Conservation (phyloP, 2,329 filamentous ascomycete species). For the Colletotrichum sp. region DNA sequence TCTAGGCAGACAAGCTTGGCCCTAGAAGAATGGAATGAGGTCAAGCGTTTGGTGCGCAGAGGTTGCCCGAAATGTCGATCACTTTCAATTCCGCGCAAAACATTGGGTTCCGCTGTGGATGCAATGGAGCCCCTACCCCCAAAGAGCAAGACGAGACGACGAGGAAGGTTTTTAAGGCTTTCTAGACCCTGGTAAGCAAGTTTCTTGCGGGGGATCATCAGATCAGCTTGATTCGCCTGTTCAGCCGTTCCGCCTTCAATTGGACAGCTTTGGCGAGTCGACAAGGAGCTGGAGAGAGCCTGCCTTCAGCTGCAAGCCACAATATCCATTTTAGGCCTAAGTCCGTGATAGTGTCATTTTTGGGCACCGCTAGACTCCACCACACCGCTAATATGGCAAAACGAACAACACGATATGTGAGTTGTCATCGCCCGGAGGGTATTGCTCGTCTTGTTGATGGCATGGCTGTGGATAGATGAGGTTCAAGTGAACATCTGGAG, state of each 20-base stretch:
- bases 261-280: constrained; percentile 10
- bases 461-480: neutral
- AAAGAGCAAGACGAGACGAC: neutral
- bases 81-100: neutral
- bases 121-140: neutral
- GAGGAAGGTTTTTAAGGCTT: neutral
- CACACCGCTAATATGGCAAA: constrained; percentile 3
- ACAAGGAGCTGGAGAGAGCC: constrained; percentile 8
- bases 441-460: neutral
- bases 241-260: neutral
- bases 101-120: constrained; percentile 12
- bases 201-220: neutral
- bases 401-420: neutral
- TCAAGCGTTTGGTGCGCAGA: neutral
- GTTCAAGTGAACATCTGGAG: neutral
- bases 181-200: neutral
- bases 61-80: neutral
- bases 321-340: constrained; percentile 14
- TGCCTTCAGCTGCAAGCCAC: constrained; percentile 22
- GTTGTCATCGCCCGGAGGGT: neutral
- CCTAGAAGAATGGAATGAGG: neutral
- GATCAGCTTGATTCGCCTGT: neutral
- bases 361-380: constrained; percentile 15
- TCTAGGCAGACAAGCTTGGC: neutral
- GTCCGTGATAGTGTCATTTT: constrained; percentile 11